Conservation (phyloP, 1,284 basidiomycete genomes). For the Mycena sp. region DNA sequence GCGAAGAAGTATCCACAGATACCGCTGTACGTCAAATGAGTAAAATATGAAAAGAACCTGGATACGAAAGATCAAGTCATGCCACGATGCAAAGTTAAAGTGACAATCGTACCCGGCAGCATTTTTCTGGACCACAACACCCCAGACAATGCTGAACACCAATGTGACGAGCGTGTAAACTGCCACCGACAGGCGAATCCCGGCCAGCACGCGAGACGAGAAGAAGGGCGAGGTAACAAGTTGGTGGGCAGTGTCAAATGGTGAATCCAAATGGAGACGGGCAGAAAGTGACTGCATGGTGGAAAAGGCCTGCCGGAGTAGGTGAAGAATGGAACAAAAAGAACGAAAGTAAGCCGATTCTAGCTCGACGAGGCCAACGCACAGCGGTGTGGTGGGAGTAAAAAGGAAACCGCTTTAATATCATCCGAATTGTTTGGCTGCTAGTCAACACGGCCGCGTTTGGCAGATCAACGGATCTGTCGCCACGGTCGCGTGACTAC, state of each 20-base stretch:
- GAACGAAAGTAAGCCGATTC: not conserved
- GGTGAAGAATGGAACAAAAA: not conserved
- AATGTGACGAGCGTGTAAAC: constrained; percentile 61
- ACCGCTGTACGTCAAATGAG: constrained; percentile 70
- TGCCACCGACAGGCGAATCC: constrained; percentile 59
- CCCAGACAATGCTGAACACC: constrained; percentile 47
- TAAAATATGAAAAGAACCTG: constrained; percentile 66
- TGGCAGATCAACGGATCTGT: too few species aligned
- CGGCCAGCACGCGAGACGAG: constrained; percentile 55
- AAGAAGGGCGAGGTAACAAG: constrained; percentile 71
- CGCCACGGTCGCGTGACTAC: too few species aligned
- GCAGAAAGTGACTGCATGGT: constrained; percentile 21
- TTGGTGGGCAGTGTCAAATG: constrained; percentile 62
- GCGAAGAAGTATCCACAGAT: constrained; percentile 71
- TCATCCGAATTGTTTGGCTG: too few species aligned
- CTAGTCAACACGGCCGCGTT: too few species aligned
- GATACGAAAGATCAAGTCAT: not conserved
- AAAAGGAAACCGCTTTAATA: not conserved
- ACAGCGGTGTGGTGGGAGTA: constrained; percentile 17
- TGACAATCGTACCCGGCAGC: constrained; percentile 33
- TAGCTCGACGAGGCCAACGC: constrained; percentile 18
- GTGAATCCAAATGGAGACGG: constrained; percentile 10
- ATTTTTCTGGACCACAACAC: constrained; percentile 34
- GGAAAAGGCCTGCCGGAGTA: not conserved
- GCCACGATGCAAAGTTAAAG: not conserved